Conservation (phyloP, 208 protist species). For the Herpetomonas muscarum region DNA sequence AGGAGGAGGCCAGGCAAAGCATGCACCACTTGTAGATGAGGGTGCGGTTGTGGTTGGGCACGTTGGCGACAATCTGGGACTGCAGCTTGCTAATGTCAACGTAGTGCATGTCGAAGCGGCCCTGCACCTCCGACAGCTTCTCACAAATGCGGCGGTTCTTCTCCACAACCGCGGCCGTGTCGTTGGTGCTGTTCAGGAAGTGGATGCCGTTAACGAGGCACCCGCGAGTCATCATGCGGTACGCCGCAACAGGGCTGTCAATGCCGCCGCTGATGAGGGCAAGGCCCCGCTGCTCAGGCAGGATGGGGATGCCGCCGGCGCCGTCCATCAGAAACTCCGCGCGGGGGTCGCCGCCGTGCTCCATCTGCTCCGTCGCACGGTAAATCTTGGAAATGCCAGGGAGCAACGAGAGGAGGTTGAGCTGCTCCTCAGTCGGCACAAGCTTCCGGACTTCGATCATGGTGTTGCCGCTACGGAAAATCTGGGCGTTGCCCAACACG, state of each 20-base stretch:
- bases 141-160: slow-evolving; percentile 76
- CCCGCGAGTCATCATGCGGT: slow-evolving; percentile 82
- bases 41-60: slow-evolving; percentile 74
- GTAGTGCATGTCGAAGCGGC: slow-evolving; percentile 71
- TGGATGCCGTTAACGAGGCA: slow-evolving; percentile 70
- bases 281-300: slow-evolving; percentile 49
- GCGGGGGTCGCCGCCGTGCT: slow-evolving; percentile 52
- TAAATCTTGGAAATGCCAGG: slow-evolving; percentile 81
- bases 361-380: slow-evolving; percentile 10
- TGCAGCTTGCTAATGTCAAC: slow-evolving; percentile 83
- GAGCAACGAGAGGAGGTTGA: slow-evolving; percentile 49
- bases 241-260: slow-evolving; percentile 83
- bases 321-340: slow-evolving; percentile 46
- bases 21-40: slow-evolving; percentile 89
- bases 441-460: slow-evolving; percentile 69
- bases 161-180: slow-evolving; percentile 65
- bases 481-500: slow-evolving; percentile 57
- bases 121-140: slow-evolving; percentile 59
- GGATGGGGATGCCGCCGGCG: slow-evolving; percentile 64
- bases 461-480: slow-evolving; percentile 62
- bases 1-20: slow-evolving; percentile 56
- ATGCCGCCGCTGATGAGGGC: slow-evolving; percentile 79
- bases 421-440: slow-evolving; percentile 37
- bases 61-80: slow-evolving; percentile 74
- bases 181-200: slow-evolving; percentile 84